Evolutionary conservation across 352 stramenopile genomes (phyloP).

Genomic region (Phytophthora cajani): DNA sequence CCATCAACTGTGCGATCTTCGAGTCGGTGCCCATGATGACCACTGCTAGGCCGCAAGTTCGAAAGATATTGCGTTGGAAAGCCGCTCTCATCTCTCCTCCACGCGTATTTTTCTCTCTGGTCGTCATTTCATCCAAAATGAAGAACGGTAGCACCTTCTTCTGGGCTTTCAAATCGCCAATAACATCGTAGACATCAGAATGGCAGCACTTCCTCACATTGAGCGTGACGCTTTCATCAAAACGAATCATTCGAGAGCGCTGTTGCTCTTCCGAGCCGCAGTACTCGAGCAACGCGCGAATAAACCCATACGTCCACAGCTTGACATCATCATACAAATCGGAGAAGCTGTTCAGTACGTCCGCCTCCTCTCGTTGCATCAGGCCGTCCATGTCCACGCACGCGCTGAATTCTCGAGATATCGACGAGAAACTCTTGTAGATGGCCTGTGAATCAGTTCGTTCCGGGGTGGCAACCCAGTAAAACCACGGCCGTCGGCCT

Average conservation of each 20-base stretch:
- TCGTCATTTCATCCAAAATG: not conserved
- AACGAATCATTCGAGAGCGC: not conserved
- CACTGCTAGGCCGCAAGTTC: not conserved
- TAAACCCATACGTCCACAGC: not conserved
- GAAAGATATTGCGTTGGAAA: constrained; percentile 2
- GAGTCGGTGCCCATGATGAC: not conserved
- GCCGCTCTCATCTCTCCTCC: not conserved
- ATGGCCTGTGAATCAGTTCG: not conserved
- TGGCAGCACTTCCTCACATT: not conserved
- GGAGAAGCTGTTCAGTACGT: not conserved
- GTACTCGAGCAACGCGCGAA: not conserved
- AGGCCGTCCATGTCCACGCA: not conserved
- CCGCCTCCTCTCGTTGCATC: not conserved
- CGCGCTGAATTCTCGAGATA: not conserved
- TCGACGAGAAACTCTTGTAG: not conserved
- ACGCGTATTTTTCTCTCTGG: not conserved
- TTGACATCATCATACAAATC: not conserved
- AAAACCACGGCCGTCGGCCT: not conserved
- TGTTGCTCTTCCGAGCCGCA: not conserved
- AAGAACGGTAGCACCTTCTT: not conserved
- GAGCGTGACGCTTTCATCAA: not conserved
- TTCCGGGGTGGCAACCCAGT: not conserved
- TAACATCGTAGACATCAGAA: not conserved
- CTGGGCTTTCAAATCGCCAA: not conserved
- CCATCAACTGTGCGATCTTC: not conserved